Evolutionary conservation across 106 monocot species (phyloP), one percentile per base, ranked within the genome.

Genomic region (Cymbidium sinense): DNA sequence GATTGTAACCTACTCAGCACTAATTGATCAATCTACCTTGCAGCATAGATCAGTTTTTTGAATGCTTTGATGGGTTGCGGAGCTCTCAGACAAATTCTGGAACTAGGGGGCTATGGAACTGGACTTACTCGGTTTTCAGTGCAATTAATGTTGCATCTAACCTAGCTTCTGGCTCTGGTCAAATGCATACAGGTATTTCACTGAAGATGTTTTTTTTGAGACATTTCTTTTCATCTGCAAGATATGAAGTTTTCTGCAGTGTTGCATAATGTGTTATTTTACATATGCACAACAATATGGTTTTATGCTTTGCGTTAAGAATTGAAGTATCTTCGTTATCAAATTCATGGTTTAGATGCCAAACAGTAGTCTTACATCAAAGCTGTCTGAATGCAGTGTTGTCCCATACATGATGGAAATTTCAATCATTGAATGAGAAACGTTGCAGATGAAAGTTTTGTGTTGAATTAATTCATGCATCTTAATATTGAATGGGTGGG

Each of bases 1-100:
- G 31, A 67, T 33, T 67, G 17, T 67, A 33, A 67, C 33, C 61
- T 34, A 37, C 13, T 36, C 11, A 10, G 17, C 61, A 65, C 36
- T 70, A 17, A 73, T 81, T 81, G 30, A 21, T 21, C 58, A 10
- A 61, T 77, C 43, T 77, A 30, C 61, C 21, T 77, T 90, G 85
- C 94, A 99, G 98, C 84, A 92, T 99, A 64, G 92, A 99, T 81
- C 88, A 99, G 47, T 99, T 99, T 76, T 99, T 99, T 84, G 94
- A 94, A 67, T 94, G 98, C 79, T 94, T 99, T 79, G 94, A 99
- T 80, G 98, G 80, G 71, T 81, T 94, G 81, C 88, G 90, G 79
- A 99, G 87, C 78, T 92, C 88, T 41, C 86, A 89, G 54, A 81
- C 79, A 65, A 83, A 75, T 77, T 78, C 74, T 70, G 85, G 85